phyloP scores from a whole-genome alignment of 306 rosid genomes.

The Coriaria nepalensis region DNA sequence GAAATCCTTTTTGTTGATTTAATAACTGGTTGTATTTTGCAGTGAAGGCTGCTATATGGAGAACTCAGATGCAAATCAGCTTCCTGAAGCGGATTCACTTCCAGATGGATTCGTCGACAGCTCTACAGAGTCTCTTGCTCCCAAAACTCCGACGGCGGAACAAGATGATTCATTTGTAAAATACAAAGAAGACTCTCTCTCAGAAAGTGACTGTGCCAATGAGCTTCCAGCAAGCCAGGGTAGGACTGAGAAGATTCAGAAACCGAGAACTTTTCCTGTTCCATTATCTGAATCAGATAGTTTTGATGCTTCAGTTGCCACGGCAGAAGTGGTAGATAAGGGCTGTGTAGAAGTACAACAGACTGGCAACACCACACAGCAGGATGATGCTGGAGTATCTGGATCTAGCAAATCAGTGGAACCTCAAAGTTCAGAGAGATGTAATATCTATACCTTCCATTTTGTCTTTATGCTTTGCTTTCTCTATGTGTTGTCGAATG shows the following conservation, averaged over 20 bases:
- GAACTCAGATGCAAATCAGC: conserved; percentile 69
- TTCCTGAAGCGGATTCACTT: conserved; percentile 81
- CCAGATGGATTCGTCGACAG: conserved; percentile 91
- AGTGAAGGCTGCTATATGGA: conserved; percentile 32
- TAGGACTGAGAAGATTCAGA: conserved; percentile 28
- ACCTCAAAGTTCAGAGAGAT: conserved; percentile 33
- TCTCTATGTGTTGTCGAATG: not conserved
- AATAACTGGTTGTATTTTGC: not conserved
- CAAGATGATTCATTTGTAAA: conserved; percentile 37
- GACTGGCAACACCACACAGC: conserved; percentile 27
- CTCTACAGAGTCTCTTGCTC: conserved; percentile 45
- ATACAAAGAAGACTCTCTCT: conserved; percentile 23
- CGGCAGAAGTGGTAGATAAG: conserved; percentile 20
- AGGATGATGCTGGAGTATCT: conserved; percentile 18
- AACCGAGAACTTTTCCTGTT: conserved; percentile 31
- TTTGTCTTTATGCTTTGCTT: conserved; percentile 4
- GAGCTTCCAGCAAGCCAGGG: conserved; percentile 27
- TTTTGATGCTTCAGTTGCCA: conserved; percentile 32
- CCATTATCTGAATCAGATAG: conserved; percentile 28
- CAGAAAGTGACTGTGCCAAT: conserved; percentile 25
- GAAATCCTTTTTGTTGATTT: conserved; percentile 1
- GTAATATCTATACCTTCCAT: conserved; percentile 35
- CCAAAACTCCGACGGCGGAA: conserved; percentile 47
- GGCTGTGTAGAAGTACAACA: conserved; percentile 31
- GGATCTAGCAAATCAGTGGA: conserved; percentile 31